A percentile compares a stretch with the other conserved stretches of the same genome.
Conservation (phyloP, 805 yeast genomes). For the Candida fluviatilis region DNA sequence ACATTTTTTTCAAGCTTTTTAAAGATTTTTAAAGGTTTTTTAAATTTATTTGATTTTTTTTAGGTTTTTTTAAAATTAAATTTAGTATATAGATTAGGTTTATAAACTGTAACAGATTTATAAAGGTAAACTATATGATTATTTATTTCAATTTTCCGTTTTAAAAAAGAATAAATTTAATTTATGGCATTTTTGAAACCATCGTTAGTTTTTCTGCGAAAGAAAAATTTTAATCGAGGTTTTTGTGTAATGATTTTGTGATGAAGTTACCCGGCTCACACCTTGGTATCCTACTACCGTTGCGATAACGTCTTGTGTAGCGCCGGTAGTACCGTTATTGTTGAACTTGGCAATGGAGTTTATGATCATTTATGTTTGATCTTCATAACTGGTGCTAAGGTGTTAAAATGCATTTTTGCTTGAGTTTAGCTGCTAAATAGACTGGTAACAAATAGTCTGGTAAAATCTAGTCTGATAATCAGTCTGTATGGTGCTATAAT, state of each 20-base stretch:
- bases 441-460: too few species aligned
- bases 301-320: too few species aligned
- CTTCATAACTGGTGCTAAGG: too few species aligned
- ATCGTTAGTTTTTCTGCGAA: neutral
- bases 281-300: too few species aligned
- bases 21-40: conserved; percentile 5
- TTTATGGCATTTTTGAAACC: neutral
- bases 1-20: conserved; percentile 9
- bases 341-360: too few species aligned
- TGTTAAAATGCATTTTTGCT: too few species aligned
- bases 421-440: too few species aligned
- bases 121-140: neutral
- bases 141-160: neutral
- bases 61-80: conserved; percentile 5
- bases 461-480: too few species aligned
- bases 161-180: conserved; percentile 1
- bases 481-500: too few species aligned
- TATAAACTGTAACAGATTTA: neutral
- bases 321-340: too few species aligned
- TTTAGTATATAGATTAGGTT: neutral
- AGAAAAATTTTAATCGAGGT: neutral
- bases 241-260: neutral
- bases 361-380: too few species aligned
- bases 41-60: conserved; percentile 8
- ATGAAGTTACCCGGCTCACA: neutral